Percentiles rank a stretch among this genome's conserved stretches.
Conservation (phyloP, 768 basidiomycete genomes). For the Russula brevipes region DNA sequence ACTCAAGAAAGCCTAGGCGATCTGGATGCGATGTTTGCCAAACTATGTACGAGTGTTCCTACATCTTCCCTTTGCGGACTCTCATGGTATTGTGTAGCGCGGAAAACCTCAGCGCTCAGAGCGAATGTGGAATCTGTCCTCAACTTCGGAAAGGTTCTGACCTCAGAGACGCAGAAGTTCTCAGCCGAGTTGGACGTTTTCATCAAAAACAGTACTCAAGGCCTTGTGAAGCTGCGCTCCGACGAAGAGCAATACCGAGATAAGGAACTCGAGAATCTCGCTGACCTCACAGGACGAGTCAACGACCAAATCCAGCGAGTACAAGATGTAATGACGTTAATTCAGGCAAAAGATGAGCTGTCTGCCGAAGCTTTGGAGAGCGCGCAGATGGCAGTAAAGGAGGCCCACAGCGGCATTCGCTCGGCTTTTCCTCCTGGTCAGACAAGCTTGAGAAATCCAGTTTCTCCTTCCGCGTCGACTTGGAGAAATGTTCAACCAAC, state of each 20-base stretch:
- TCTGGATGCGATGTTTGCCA: constrained; percentile 66
- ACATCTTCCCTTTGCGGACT: neutral
- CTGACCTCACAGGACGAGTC: constrained; percentile 47
- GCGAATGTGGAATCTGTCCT: constrained; percentile 63
- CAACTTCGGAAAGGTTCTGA: constrained; percentile 55
- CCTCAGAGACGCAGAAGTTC: constrained; percentile 48
- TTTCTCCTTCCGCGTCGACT: constrained; percentile 43
- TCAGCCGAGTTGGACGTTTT: constrained; percentile 58
- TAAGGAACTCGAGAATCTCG: constrained; percentile 51
- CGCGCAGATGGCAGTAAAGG: constrained; percentile 47
- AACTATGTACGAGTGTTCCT: constrained; percentile 57
- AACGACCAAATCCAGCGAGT: constrained; percentile 54
- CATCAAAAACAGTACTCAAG: constrained; percentile 49
- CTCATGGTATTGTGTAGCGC: constrained; percentile 45
- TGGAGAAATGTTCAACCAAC: constrained; percentile 40
- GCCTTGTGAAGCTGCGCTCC: constrained; percentile 46
- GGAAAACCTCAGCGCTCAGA: constrained; percentile 59
- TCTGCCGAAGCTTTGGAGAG: constrained; percentile 49
- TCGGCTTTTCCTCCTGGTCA: constrained; percentile 50
- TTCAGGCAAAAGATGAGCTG: constrained; percentile 51
- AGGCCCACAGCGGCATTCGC: constrained; percentile 50
- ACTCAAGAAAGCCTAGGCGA: constrained; percentile 67
- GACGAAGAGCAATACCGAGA: constrained; percentile 54
- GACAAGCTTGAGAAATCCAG: constrained; percentile 46
- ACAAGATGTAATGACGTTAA: constrained; percentile 45